These are phyloP conservation scores for Metschnikowia lunata DNA, from an alignment of 805 yeast genomes.

Conservation along the genomic window DNA sequence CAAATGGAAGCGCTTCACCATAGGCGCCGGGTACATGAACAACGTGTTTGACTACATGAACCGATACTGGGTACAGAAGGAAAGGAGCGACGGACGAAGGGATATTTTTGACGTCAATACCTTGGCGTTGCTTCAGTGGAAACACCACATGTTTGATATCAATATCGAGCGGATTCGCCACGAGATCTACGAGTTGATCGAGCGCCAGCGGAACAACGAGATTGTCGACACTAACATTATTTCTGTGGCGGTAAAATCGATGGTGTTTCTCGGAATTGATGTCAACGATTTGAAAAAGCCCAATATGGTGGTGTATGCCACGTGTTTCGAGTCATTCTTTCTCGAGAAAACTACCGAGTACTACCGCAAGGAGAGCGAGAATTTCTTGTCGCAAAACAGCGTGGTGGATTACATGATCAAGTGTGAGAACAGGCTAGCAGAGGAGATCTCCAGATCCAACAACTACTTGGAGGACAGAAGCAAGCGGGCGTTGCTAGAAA, in stretches of 20 bases:
- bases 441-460: constrained; percentile 75
- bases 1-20: constrained; percentile 83
- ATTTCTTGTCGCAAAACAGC: constrained; percentile 65
- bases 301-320: constrained; percentile 75
- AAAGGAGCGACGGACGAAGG: constrained; percentile 86
- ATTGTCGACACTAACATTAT: constrained; percentile 63
- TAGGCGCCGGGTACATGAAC: constrained; percentile 87
- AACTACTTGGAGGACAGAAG: constrained; percentile 84
- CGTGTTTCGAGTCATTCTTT: constrained; percentile 73
- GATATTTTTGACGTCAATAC: constrained; percentile 91
- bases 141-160: constrained; percentile 68
- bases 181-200: constrained; percentile 74
- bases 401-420: constrained; percentile 88
- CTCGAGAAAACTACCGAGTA: constrained; percentile 64
- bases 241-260: constrained; percentile 74
- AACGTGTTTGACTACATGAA: constrained; percentile 95
- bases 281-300: constrained; percentile 83
- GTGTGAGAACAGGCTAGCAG: constrained; percentile 77
- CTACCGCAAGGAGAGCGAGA: constrained; percentile 63
- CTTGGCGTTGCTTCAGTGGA: constrained; percentile 84
- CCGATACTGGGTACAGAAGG: constrained; percentile 96
- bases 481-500: constrained; percentile 67
- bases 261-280: constrained; percentile 88
- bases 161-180: constrained; percentile 56
- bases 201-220: constrained; percentile 73